These are phyloP conservation scores for Termitomyces heimii DNA, from an alignment of 768 basidiomycete species.

Conservation along the genomic window DNA sequence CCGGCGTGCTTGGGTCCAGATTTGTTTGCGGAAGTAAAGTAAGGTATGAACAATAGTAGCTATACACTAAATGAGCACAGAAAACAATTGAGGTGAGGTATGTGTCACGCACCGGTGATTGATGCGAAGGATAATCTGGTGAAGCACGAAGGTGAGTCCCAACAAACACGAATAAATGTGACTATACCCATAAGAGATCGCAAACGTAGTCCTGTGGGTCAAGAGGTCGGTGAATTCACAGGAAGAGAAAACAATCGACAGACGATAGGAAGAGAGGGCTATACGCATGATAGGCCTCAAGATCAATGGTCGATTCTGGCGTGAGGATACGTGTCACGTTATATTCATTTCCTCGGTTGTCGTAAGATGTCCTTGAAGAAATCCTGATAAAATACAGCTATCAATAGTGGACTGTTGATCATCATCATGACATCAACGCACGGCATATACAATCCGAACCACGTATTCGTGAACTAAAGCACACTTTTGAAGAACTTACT, in stretches of 20 bases:
- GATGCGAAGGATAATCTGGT: slow-evolving; percentile 64
- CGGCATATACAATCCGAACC: slow-evolving; percentile 53
- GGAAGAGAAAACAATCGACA: neutral
- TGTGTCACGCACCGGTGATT: slow-evolving; percentile 38
- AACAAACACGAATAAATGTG: neutral
- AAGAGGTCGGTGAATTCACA: neutral
- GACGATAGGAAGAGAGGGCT: slow-evolving; percentile 55
- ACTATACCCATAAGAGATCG: slow-evolving; percentile 56
- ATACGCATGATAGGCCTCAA: slow-evolving; percentile 48
- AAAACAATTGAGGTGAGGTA: too few relatives aligned
- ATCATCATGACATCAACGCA: slow-evolving; percentile 19
- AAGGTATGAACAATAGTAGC: slow-evolving; percentile 65
- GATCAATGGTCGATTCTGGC: slow-evolving; percentile 46
- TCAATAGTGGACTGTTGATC: neutral
- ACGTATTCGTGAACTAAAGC: slow-evolving; percentile 54
- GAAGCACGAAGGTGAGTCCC: neutral
- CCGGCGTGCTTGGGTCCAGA: slow-evolving; percentile 63
- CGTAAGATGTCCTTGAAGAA: slow-evolving; percentile 55
- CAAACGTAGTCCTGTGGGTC: slow-evolving; percentile 50
- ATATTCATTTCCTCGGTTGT: slow-evolving; percentile 52
- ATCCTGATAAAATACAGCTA: slow-evolving; percentile 29
- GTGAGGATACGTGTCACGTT: slow-evolving; percentile 54
- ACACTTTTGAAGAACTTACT: neutral
- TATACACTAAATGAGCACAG: neutral
- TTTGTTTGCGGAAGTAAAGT: slow-evolving; percentile 75